phyloP scores from a whole-genome alignment of 2,329 filamentous ascomycete species.

The Zelopaecilomyces penicillatus region DNA sequence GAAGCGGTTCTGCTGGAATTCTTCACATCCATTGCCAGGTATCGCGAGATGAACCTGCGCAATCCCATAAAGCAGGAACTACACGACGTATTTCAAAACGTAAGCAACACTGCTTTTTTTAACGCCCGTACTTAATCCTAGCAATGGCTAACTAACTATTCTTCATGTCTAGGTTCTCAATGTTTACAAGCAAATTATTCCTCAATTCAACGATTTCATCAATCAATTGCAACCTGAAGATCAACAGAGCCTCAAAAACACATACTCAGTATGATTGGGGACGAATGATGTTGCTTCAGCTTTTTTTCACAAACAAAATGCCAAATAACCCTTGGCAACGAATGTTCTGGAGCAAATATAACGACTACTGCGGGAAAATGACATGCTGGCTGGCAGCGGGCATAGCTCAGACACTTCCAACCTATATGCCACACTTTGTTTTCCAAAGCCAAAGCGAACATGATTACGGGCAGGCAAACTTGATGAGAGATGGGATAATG shows the following conservation, averaged over 20 bases:
- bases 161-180: conserved; percentile 35
- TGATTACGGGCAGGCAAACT: too few relatives aligned
- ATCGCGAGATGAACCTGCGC: conserved; percentile 54
- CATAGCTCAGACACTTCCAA: too few relatives aligned
- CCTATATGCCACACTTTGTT: too few relatives aligned
- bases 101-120: conserved; percentile 33
- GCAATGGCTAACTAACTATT: conserved; percentile 1
- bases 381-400: too few relatives aligned
- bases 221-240: conserved; percentile 41
- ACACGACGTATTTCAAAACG: conserved; percentile 67
- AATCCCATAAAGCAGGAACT: conserved; percentile 57
- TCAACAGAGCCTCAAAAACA: conserved; percentile 38
- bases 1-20: conserved; percentile 76
- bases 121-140: neutral
- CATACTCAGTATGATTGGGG: conserved; percentile 34
- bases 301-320: too few relatives aligned
- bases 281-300: too few relatives aligned
- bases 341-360: too few relatives aligned
- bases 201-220: conserved; percentile 49
- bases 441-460: too few relatives aligned
- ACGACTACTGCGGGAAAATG: too few relatives aligned
- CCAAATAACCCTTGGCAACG: too few relatives aligned
- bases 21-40: conserved; percentile 75
- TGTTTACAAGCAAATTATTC: conserved; percentile 51
- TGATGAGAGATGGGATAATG: too few relatives aligned